Conservation (phyloP, 768 basidiomycete species). For the Boletus fagicola region DNA sequence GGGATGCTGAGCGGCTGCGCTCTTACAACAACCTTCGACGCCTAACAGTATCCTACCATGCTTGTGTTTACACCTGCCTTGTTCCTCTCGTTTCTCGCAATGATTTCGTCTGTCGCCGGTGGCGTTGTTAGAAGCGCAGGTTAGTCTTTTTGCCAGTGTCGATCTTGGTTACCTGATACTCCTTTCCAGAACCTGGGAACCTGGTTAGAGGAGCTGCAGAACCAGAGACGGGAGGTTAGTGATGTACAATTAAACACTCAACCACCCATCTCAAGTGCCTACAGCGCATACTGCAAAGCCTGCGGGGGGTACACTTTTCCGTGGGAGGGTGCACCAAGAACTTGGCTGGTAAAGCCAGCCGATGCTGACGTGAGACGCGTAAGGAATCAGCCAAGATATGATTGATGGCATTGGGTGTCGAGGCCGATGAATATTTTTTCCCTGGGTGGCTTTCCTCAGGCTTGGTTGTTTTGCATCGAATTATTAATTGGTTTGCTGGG, state of each 20-base stretch:
- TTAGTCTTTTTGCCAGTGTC: not conserved
- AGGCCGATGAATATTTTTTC: not conserved
- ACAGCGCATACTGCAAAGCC: not conserved
- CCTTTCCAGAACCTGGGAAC: not conserved
- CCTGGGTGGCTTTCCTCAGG: not conserved
- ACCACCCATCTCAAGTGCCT: not conserved
- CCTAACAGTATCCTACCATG: conserved; percentile 7
- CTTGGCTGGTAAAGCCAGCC: no score
- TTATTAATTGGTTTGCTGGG: not conserved
- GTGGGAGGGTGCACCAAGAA: no score
- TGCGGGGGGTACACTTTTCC: no score
- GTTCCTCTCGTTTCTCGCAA: conserved; percentile 14
- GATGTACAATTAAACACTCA: not conserved
- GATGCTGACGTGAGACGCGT: not conserved
- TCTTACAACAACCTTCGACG: not conserved
- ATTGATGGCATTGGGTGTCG: not conserved
- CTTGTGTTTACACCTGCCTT: conserved; percentile 6
- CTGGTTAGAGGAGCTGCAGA: not conserved
- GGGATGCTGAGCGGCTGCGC: not conserved
- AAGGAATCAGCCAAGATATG: not conserved
- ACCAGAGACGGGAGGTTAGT: conserved; percentile 2
- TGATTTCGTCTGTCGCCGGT: conserved; percentile 7
- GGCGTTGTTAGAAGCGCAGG: conserved; percentile 8
- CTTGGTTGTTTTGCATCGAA: not conserved
- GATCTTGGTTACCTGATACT: not conserved